Evolutionary conservation across 2,329 filamentous ascomycete genomes (phyloP).

Genomic region (Emericellopsis cladophorae): DNA sequence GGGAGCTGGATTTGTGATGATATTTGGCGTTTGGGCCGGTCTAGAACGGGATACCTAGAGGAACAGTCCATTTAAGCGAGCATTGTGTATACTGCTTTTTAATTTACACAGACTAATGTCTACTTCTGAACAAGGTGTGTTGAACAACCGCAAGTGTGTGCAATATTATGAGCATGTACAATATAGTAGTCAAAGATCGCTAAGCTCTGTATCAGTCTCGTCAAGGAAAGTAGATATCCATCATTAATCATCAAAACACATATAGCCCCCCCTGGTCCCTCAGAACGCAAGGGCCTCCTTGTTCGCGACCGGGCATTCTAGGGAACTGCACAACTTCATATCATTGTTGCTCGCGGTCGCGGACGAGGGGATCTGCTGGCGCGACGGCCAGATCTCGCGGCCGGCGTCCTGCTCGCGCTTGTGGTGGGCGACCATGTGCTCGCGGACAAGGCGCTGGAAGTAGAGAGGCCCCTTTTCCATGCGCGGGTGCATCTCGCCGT

Average conservation of each 20-base stretch:
- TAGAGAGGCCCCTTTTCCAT: slow-evolving; percentile 46
- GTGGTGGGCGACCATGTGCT: slow-evolving; percentile 32
- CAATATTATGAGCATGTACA: no score
- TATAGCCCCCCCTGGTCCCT: no score
- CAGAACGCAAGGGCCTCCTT: slow-evolving; percentile 11
- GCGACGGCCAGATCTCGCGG: slow-evolving; percentile 16
- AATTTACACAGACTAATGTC: no score
- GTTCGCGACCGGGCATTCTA: slow-evolving; percentile 16
- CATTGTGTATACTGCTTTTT: no score
- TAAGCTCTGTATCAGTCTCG: no score
- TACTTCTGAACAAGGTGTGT: no score
- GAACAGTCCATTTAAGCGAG: neutral
- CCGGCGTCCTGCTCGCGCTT: slow-evolving; percentile 26
- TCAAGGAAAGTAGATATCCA: no score
- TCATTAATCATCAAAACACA: no score
- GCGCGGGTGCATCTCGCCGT: slow-evolving; percentile 48
- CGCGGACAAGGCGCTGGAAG: slow-evolving; percentile 39
- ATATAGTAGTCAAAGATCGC: no score
- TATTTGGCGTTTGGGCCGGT: slow-evolving; percentile 3
- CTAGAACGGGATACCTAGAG: slow-evolving; percentile 3
- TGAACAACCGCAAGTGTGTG: no score
- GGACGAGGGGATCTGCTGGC: slow-evolving; percentile 11
- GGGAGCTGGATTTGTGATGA: slow-evolving; percentile 3
- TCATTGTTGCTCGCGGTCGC: slow-evolving; percentile 12
- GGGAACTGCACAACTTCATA: slow-evolving; percentile 18